Conservation (phyloP, 306 rosid species). For the Echinosophora koreensis region DNA sequence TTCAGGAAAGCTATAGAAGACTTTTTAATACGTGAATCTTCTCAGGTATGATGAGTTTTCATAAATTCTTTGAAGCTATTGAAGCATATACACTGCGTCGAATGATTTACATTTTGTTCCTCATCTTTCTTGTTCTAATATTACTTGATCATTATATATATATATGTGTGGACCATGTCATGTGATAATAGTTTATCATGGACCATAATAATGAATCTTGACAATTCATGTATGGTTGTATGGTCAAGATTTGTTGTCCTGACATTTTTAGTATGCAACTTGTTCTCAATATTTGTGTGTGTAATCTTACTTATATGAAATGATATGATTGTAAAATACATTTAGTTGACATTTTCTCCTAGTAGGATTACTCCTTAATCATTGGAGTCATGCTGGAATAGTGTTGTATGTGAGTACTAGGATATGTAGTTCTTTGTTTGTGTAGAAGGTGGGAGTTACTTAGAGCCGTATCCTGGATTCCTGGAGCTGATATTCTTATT, state of each 20-base stretch:
- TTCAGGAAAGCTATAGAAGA: slow-evolving; percentile 75
- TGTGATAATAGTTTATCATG: too few relatives aligned
- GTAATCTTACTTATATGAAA: not conserved
- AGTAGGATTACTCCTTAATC: slow-evolving; percentile 7
- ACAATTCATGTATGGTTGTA: too few relatives aligned
- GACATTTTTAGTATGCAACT: too few relatives aligned
- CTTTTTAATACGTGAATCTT: slow-evolving; percentile 77
- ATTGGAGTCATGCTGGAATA: slow-evolving; percentile 2
- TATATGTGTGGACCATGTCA: too few relatives aligned
- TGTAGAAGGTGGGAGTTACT: not conserved
- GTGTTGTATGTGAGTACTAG: not conserved
- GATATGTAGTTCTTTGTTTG: slow-evolving; percentile 17
- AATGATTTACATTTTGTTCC: slow-evolving; percentile 23
- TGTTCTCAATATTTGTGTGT: too few relatives aligned
- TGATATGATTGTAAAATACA: slow-evolving; percentile 11
- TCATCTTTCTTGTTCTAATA: not conserved
- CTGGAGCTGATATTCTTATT: not conserved
- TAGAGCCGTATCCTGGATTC: not conserved
- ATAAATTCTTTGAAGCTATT: slow-evolving; percentile 13
- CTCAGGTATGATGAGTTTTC: slow-evolving; percentile 69
- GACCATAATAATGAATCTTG: too few relatives aligned
- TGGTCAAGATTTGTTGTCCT: too few relatives aligned
- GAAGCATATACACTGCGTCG: not conserved
- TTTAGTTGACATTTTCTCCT: not conserved
- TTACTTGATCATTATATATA: not conserved